Conservation (phyloP, 2,329 filamentous ascomycete genomes). For the Ceratocystis cubensis region DNA sequence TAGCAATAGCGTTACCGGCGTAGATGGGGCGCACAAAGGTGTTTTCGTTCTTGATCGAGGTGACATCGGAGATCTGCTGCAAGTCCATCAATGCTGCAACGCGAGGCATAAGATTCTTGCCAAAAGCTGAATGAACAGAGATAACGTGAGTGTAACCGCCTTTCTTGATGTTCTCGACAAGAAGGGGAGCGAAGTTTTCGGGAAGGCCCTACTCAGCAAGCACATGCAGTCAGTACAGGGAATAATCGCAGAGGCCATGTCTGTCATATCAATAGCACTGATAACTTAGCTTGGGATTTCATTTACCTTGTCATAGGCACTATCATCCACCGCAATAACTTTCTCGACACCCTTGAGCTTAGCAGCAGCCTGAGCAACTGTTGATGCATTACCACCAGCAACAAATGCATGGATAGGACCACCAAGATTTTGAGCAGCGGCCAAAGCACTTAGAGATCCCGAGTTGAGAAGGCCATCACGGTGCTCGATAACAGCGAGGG, state of each 20-base stretch:
- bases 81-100: constrained; percentile 83
- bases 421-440: constrained; percentile 75
- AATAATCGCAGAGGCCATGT: neutral
- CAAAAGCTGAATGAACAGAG: constrained; percentile 84
- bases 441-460: constrained; percentile 71
- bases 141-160: constrained; percentile 87
- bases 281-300: neutral
- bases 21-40: constrained; percentile 96
- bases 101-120: constrained; percentile 85
- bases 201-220: constrained; percentile 54
- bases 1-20: constrained; percentile 92
- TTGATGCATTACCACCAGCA: constrained; percentile 65
- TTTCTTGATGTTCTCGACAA: constrained; percentile 95
- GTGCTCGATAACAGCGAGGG: constrained; percentile 85
- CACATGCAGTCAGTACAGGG: constrained; percentile 1
- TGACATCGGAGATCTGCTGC: constrained; percentile 91
- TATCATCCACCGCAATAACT: constrained; percentile 77
- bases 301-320: constrained; percentile 75
- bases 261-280: neutral
- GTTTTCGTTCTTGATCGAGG: constrained; percentile 71
- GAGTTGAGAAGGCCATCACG: constrained; percentile 74
- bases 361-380: constrained; percentile 67
- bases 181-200: constrained; percentile 84
- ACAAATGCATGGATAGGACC: constrained; percentile 77
- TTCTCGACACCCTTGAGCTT: constrained; percentile 88